Evolutionary conservation across 148 eudicot genomes (phyloP), one percentile per base, ranked within the genome.

Genomic region (Vaccinium myrtillus): DNA sequence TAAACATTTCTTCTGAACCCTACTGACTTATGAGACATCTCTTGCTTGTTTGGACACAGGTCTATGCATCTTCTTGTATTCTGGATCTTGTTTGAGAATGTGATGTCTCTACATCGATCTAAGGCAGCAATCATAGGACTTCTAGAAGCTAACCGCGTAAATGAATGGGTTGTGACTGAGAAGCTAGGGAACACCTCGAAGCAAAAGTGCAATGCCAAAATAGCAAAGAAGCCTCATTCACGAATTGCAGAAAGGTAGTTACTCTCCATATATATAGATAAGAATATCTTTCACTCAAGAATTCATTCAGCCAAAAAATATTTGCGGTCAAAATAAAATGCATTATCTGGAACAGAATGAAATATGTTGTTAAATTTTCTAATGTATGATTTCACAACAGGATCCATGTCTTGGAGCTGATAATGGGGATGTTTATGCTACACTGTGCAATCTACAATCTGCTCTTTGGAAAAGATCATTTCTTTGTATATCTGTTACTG

Each of bases 21-120:
- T 36, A 23, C 36, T 36, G 36, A 79, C n/a, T 79, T 67, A 70
- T n/a, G 56, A 74, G 75, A 77, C 32, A 48, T 70, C 3, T 50
- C 78, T 59, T 51, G 54, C 61, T 83, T 55, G 53, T 55, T 48
- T 73, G 56, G 67, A 53, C 63, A 63, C 83, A 88, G 92, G 80
- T 90, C 92, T 18, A 59, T 85, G 51, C 92, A 90, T 82, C 86
- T 90, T 36, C 87, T 90, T 54, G 88, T 90, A 21, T 90, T 90
- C 84, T 90, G 92, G 92, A 88, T 90, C 83, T 81, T 90, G 58
- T 90, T 90, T 82, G 91, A 90, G 87, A 90, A 90, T 80, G 92
- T 87, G 67, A 90, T 90, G 92, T 88, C 92, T 30, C 87, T 90
- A 3, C 92, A 90, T 71, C 87, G 90, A 74, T 81, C 89, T 39